phyloP scores from a whole-genome alignment of 352 stramenopile species.

The Plasmopara muralis region DNA sequence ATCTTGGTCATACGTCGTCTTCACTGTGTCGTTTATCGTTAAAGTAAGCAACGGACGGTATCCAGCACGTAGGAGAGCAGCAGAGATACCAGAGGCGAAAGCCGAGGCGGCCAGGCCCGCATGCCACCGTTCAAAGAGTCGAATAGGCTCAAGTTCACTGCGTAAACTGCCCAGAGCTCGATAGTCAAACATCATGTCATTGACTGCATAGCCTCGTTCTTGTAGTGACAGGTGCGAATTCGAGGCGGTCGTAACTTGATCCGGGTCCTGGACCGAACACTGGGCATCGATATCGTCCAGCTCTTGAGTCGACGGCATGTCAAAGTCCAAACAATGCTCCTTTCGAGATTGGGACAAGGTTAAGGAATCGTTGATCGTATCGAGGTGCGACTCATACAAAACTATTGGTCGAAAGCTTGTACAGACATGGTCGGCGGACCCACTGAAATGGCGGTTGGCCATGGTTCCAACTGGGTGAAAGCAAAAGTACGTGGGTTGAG shows the following conservation, averaged over 20 bases:
- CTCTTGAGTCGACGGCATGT: slow-evolving; percentile 16
- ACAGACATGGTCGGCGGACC: slow-evolving; percentile 11
- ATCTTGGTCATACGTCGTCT: slow-evolving; percentile 24
- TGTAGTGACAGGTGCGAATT: not conserved
- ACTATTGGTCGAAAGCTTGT: slow-evolving; percentile 19
- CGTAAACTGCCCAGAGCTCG: slow-evolving; percentile 40
- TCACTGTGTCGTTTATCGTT: slow-evolving; percentile 33
- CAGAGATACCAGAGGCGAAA: slow-evolving; percentile 20
- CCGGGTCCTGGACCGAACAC: slow-evolving; percentile 1
- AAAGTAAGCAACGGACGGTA: slow-evolving; percentile 42
- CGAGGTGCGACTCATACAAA: slow-evolving; percentile 19
- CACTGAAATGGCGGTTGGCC: slow-evolving; percentile 8
- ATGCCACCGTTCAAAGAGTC: slow-evolving; percentile 32
- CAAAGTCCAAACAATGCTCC: slow-evolving; percentile 16
- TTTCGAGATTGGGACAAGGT: slow-evolving; percentile 21
- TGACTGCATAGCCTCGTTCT: slow-evolving; percentile 18
- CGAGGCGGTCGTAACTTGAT: not conserved
- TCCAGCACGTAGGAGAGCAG: slow-evolving; percentile 27
- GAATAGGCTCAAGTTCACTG: slow-evolving; percentile 26
- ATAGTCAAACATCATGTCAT: slow-evolving; percentile 44
- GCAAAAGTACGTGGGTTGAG: slow-evolving; percentile 1
- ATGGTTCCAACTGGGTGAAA: slow-evolving; percentile 9
- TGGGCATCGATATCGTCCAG: slow-evolving; percentile 24
- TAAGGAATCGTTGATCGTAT: slow-evolving; percentile 22
- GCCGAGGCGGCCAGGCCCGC: slow-evolving; percentile 34